Evolutionary conservation across 78 protist species (phyloP).

Genomic region (Salpingoeca rosetta): DNA sequence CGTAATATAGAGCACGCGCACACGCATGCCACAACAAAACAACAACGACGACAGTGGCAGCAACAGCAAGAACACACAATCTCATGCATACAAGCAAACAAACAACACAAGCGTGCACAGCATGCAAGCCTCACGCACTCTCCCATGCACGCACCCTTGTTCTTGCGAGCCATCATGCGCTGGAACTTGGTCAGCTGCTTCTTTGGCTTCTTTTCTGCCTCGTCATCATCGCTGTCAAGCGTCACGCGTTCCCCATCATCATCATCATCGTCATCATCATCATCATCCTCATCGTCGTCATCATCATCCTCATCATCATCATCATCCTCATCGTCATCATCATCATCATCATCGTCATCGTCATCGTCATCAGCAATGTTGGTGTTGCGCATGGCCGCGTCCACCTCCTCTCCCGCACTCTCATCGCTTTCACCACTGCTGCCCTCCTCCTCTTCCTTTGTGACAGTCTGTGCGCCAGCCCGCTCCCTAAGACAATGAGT

Average conservation of each 20-base stretch:
- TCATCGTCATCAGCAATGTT: no score
- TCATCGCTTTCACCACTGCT: neutral
- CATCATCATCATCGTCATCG: no score
- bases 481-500: no score
- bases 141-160: neutral
- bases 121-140: neutral
- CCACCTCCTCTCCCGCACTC: neutral
- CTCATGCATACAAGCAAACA: neutral
- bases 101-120: neutral
- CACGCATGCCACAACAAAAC: neutral
- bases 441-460: neutral
- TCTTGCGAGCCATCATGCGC: neutral
- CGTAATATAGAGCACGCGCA: neutral
- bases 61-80: neutral
- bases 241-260: neutral
- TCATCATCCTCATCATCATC: no score
- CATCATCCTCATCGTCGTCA: neutral
- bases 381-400: neutral
- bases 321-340: no score
- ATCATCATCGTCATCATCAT: neutral
- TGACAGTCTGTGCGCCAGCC: neutral
- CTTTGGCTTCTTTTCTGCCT: neutral
- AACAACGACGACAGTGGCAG: neutral
- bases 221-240: neutral
- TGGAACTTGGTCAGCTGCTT: neutral